Evolutionary conservation across 2,329 filamentous ascomycete genomes (phyloP).

Genomic region (Scopulariopsis brevicaulis): DNA sequence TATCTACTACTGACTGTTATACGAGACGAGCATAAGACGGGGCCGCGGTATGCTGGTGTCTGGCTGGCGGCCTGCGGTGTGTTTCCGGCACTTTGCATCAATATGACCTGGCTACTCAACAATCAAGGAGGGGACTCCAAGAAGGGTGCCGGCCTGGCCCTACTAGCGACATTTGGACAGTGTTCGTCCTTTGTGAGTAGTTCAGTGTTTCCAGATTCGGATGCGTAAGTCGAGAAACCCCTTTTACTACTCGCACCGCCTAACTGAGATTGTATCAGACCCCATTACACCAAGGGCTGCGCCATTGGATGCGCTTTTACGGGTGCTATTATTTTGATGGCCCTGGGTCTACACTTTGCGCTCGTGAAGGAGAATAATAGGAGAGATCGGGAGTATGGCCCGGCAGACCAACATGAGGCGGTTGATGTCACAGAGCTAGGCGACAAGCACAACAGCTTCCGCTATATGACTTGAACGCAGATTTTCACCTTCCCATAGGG

Average conservation of each 20-base stretch:
- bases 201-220: conserved; percentile 11
- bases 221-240: conserved; percentile 9
- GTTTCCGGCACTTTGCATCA: conserved; percentile 16
- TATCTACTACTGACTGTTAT: conserved; percentile 16
- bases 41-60: conserved; percentile 21
- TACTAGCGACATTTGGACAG: conserved; percentile 16
- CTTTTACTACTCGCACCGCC: not conserved
- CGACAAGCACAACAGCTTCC: conserved; percentile 9
- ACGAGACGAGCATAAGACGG: conserved; percentile 10
- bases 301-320: conserved; percentile 11
- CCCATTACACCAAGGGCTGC: conserved; percentile 8
- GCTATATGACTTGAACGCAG: conserved; percentile 8
- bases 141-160: conserved; percentile 13
- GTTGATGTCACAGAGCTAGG: conserved; percentile 10
- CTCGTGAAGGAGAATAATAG: conserved; percentile 9
- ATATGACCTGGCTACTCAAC: conserved; percentile 18
- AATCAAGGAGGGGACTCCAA: conserved; percentile 18
- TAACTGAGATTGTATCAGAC: not conserved
- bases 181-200: conserved; percentile 17
- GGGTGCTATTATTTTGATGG: conserved; percentile 6
- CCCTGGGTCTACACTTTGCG: conserved; percentile 8
- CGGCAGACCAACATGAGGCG: not conserved
- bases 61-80: conserved; percentile 22
- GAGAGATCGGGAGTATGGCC: conserved; percentile 7
- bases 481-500: too few relatives aligned